Percentiles rank a stretch among this genome's conserved stretches.
These are phyloP conservation scores for Kuraishia molischiana DNA, from an alignment of 805 yeast species.

Conservation along the genomic window DNA sequence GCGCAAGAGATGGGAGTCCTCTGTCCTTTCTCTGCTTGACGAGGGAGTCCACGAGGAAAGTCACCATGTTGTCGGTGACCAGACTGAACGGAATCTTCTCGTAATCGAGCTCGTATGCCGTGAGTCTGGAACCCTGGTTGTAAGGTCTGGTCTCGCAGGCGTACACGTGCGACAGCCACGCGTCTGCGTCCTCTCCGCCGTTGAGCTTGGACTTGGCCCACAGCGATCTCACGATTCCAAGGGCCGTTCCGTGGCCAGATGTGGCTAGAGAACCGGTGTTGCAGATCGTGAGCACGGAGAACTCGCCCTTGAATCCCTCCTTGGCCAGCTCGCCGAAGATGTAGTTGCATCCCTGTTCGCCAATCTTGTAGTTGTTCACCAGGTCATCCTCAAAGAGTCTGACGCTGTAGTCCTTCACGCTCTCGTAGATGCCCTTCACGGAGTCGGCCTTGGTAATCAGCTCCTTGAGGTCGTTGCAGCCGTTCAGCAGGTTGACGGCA, in stretches of 20 bases:
- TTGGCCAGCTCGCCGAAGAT: constrained; percentile 33
- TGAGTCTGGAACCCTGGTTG: constrained; percentile 90
- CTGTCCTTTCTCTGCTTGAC: constrained; percentile 15
- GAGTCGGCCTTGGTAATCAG: constrained; percentile 12
- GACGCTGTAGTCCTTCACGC: constrained; percentile 35
- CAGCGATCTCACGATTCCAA: constrained; percentile 81
- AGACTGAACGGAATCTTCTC: constrained; percentile 84
- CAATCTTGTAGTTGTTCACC: constrained; percentile 67
- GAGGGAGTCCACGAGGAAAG: constrained; percentile 54
- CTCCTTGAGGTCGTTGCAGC: constrained; percentile 41
- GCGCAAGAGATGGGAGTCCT: constrained; percentile 30
- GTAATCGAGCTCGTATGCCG: constrained; percentile 82
- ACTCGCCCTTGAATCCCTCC: constrained; percentile 49
- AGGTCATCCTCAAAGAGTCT: constrained; percentile 67
- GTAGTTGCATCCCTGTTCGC: constrained; percentile 72
- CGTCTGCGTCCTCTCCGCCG: constrained; percentile 5
- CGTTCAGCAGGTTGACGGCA: constrained; percentile 85
- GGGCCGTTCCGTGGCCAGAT: constrained; percentile 95
- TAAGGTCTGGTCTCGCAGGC: constrained; percentile 95
- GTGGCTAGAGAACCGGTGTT: constrained; percentile 97
- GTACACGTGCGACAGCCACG: constrained; percentile 56
- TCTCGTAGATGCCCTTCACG: constrained; percentile 14
- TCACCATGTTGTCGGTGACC: constrained; percentile 86
- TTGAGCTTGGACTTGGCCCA: constrained; percentile 28
- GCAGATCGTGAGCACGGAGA: constrained; percentile 84